Base-by-base conservation (phyloP, 148 eudicot species). In the Talinum fruticosum region DNA sequence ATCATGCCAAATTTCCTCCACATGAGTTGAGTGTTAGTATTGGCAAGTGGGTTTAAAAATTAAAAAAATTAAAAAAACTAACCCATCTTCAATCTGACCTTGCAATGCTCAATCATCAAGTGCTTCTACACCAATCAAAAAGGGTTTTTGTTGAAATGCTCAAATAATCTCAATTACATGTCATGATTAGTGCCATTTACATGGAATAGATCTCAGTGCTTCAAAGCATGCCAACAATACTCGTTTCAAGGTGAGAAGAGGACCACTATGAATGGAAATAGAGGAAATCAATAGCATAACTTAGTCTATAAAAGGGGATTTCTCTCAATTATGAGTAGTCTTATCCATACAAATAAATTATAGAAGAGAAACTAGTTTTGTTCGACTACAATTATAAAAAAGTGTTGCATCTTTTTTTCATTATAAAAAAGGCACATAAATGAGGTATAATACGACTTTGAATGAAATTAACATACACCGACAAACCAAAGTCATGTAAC, bases 191-290 rank as follows among this genome's bases (percentile, higher is more conserved):
- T 51, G 21, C 64, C 26, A 57, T 57, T 57, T n/a, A 5, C 13
- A 59, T 59, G 57, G 57, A 51, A 59, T 59, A n/a, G 64, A 59
- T 59, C 64, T 59, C 64, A 59, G n/a, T 59, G 28, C 57, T 51
- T 51, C 57, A 51, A 16, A 21, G 47, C 47, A 51, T 19, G 57
- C 6, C 23, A 51, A 51, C 6, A 51, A 16, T 51, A 21, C 57
- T 51, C 57, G 57, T 51, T n/a, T 51, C 57, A 18, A 16, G 57
- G 57, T 51, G 57, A 5, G 4, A 23, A 41, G 47, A 51, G 57
- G 19, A 51, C 57, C 57, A 51, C 57, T 51, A 51, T 4, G 57
- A 51, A 19, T 51, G 6, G 4, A 18, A 51, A 51, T 51, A 18
- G 23, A 16, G 57, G 2, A 41, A 41, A 41, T 41, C 47, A 41